These are phyloP conservation scores for Hypoxylon subgilvum DNA, from an alignment of 495 filamentous ascomycete species.

Conservation along the genomic window DNA sequence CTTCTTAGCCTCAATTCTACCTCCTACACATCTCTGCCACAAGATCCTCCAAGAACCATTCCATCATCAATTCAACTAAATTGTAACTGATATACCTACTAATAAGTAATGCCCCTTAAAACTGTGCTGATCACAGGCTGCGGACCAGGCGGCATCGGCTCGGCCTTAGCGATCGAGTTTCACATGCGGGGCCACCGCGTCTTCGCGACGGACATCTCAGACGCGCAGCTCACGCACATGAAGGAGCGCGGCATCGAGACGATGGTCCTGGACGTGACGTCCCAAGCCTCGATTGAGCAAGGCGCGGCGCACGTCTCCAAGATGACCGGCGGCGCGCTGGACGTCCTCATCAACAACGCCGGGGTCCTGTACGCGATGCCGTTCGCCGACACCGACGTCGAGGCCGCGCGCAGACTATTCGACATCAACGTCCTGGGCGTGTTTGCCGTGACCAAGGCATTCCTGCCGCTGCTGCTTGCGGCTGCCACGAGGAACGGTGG, in stretches of 20 bases:
- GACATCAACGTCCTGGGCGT: slow-evolving; percentile 62
- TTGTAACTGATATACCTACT: too few species aligned
- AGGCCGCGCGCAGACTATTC: slow-evolving; percentile 52
- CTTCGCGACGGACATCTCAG: slow-evolving; percentile 60
- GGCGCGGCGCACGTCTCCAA: slow-evolving; percentile 38
- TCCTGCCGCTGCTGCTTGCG: slow-evolving; percentile 56
- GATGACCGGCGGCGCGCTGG: slow-evolving; percentile 47
- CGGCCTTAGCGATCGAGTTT: slow-evolving; percentile 60
- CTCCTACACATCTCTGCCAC: too few species aligned
- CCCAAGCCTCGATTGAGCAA: slow-evolving; percentile 42
- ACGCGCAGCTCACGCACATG: slow-evolving; percentile 46
- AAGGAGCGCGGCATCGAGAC: slow-evolving; percentile 49
- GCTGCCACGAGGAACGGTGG: slow-evolving; percentile 19
- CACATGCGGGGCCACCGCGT: slow-evolving; percentile 56
- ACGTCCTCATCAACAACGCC: slow-evolving; percentile 65
- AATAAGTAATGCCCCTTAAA: slow-evolving; percentile 22
- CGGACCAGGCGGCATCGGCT: slow-evolving; percentile 58
- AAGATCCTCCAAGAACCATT: too few species aligned
- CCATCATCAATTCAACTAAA: too few species aligned
- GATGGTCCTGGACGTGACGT: slow-evolving; percentile 56
- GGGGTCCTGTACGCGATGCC: slow-evolving; percentile 51
- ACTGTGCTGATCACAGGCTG: slow-evolving; percentile 56
- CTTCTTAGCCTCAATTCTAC: too few species aligned
- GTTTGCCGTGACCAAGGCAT: slow-evolving; percentile 59
- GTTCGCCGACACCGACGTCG: slow-evolving; percentile 55